Evolutionary conservation across 768 basidiomycete genomes (phyloP).

Genomic region (Crepidotus variabilis): DNA sequence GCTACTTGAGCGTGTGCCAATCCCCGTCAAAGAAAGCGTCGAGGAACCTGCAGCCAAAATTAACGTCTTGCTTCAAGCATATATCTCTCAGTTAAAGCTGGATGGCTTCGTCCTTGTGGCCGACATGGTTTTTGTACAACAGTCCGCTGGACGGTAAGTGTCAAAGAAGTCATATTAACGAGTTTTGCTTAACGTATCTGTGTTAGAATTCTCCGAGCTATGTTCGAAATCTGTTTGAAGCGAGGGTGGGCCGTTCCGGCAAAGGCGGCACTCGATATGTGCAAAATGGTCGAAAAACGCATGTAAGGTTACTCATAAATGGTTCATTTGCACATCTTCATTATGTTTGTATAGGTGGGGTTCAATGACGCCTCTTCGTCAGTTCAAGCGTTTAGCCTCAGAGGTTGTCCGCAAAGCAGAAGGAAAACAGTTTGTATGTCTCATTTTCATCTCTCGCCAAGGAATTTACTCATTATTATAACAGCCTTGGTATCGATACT

Average conservation of each 20-base stretch:
- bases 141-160: constrained; percentile 85
- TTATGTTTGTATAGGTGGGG: constrained; percentile 66
- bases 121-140: constrained; percentile 95
- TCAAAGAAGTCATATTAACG: too few relatives aligned
- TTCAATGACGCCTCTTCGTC: constrained; percentile 95
- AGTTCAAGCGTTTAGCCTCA: constrained; percentile 87
- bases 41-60: constrained; percentile 98
- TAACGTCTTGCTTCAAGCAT: constrained; percentile 93
- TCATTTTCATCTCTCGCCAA: not conserved
- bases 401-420: constrained; percentile 90
- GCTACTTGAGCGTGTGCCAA: constrained; percentile 89
- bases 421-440: constrained; percentile 90
- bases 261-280: constrained; percentile 85
- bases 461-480: not conserved
- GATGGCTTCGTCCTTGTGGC: constrained; percentile 87
- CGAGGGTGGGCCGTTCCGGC: constrained; percentile 98
- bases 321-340: not conserved
- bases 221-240: constrained; percentile 97
- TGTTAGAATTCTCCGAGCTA: constrained; percentile 82
- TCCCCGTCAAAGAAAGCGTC: constrained; percentile 94
- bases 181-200: not conserved
- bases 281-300: constrained; percentile 91
- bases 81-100: constrained; percentile 90
- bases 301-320: constrained; percentile 46
- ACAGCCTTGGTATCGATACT: constrained; percentile 95